Evolutionary conservation across 768 basidiomycete genomes (phyloP).

Genomic region (Boletus bicolor): DNA sequence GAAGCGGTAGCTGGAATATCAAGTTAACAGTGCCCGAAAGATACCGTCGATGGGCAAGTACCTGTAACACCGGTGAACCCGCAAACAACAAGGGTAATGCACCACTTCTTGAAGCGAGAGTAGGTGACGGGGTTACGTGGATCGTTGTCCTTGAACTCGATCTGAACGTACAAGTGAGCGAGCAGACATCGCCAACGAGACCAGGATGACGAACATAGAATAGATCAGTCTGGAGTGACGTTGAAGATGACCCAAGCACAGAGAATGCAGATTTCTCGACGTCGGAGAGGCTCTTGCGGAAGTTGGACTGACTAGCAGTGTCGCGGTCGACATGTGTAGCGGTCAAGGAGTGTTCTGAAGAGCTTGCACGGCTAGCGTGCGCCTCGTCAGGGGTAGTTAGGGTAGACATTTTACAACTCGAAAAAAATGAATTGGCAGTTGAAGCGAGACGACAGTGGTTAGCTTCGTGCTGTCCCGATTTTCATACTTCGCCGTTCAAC

Average conservation of each 20-base stretch:
- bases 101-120: slow-evolving; percentile 39
- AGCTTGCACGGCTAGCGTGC: slow-evolving; percentile 13
- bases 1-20: slow-evolving; percentile 45
- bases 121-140: slow-evolving; percentile 38
- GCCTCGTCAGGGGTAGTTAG: slow-evolving; percentile 8
- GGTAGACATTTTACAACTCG: slow-evolving; percentile 12
- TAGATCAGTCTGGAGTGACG: neutral
- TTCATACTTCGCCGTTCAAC: slow-evolving; percentile 4
- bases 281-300: neutral
- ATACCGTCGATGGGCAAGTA: neutral
- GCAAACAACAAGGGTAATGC: slow-evolving; percentile 31
- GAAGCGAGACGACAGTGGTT: neutral
- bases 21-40: neutral
- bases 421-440: slow-evolving; percentile 17
- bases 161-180: slow-evolving; percentile 21
- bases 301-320: neutral
- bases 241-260: slow-evolving; percentile 1
- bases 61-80: slow-evolving; percentile 30
- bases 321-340: slow-evolving; percentile 9
- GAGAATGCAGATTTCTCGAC: slow-evolving; percentile 9
- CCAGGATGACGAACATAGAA: slow-evolving; percentile 13
- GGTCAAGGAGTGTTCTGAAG: slow-evolving; percentile 12
- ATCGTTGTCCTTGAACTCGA: slow-evolving; percentile 38
- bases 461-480: neutral
- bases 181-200: neutral